These are phyloP conservation scores for Berberis thunbergii DNA, from an alignment of 164 flowering plant genomes.

Conservation along the genomic window DNA sequence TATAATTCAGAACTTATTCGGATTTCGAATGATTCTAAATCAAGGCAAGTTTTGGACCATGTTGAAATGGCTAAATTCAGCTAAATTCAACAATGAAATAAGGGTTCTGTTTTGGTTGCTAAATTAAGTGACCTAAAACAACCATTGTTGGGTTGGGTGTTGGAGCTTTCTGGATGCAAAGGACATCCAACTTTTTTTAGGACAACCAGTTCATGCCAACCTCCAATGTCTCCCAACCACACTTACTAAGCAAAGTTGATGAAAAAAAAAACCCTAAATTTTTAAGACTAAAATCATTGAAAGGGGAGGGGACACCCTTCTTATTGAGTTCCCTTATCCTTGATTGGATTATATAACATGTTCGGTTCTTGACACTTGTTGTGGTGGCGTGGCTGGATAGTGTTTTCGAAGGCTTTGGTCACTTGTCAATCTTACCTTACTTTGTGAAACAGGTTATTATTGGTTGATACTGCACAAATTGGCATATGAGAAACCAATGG, in stretches of 20 bases:
- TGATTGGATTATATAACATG: not conserved
- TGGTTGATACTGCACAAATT: too few species aligned
- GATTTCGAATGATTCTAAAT: too few species aligned
- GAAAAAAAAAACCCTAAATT: not conserved
- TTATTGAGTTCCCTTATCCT: not conserved
- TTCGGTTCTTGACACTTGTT: not conserved
- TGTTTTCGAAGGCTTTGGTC: not conserved
- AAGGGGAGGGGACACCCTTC: not conserved
- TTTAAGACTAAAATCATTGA: not conserved
- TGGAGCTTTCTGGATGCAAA: not conserved
- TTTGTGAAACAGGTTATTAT: too few species aligned
- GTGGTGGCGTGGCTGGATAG: not conserved
- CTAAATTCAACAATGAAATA: too few species aligned
- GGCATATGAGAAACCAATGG: too few species aligned
- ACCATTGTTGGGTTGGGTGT: too few species aligned
- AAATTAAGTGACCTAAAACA: too few species aligned
- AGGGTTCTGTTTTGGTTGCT: too few species aligned
- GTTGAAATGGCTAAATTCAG: too few species aligned
- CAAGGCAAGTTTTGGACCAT: too few species aligned
- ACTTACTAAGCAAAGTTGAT: not conserved
- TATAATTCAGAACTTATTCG: too few species aligned
- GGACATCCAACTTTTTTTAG: not conserved
- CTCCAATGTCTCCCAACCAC: not conserved
- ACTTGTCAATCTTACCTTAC: not conserved
- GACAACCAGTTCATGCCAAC: too few species aligned